These are phyloP conservation scores for Dioszegia aurantiaca DNA, from an alignment of 768 basidiomycete species.

Conservation along the genomic window DNA sequence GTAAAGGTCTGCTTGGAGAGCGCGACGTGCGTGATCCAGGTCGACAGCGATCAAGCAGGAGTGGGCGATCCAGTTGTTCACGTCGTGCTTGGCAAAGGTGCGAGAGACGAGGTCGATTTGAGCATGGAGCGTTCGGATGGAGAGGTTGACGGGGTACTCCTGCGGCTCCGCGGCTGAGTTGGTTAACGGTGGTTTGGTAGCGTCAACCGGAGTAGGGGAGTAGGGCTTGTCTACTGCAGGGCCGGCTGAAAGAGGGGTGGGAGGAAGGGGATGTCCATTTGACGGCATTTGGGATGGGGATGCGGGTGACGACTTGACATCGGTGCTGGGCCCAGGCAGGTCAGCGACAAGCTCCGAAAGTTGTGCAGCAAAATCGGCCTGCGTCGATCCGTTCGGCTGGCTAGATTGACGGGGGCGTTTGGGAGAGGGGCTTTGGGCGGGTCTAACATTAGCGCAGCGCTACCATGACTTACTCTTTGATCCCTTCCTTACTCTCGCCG, in stretches of 20 bases:
- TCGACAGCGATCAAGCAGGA: constrained; percentile 41
- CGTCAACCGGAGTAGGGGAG: neutral
- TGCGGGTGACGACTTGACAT: neutral
- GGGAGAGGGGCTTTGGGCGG: constrained; percentile 21
- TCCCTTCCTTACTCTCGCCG: neutral
- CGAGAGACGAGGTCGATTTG: constrained; percentile 28
- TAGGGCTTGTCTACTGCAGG: too few species aligned
- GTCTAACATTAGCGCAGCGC: neutral
- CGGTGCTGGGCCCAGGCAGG: neutral
- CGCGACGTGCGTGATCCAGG: constrained; percentile 35
- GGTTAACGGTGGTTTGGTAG: constrained; percentile 32
- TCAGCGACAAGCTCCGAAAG: constrained; percentile 2
- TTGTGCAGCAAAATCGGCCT: constrained; percentile 11
- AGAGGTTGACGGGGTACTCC: constrained; percentile 34
- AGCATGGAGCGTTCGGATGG: constrained; percentile 25
- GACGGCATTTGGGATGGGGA: neutral
- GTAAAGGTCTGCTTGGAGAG: constrained; percentile 38
- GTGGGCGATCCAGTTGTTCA: constrained; percentile 45
- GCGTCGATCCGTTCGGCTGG: neutral
- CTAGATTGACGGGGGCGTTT: constrained; percentile 22
- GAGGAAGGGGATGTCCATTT: neutral
- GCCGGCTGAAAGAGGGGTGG: constrained; percentile 7
- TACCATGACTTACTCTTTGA: neutral
- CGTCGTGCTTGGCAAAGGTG: constrained; percentile 30
- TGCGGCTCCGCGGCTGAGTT: constrained; percentile 43